Percentiles rank a stretch among this genome's conserved stretches.
Evolutionary conservation across 306 rosid genomes (phyloP).

Genomic region (Sindora glabra): DNA sequence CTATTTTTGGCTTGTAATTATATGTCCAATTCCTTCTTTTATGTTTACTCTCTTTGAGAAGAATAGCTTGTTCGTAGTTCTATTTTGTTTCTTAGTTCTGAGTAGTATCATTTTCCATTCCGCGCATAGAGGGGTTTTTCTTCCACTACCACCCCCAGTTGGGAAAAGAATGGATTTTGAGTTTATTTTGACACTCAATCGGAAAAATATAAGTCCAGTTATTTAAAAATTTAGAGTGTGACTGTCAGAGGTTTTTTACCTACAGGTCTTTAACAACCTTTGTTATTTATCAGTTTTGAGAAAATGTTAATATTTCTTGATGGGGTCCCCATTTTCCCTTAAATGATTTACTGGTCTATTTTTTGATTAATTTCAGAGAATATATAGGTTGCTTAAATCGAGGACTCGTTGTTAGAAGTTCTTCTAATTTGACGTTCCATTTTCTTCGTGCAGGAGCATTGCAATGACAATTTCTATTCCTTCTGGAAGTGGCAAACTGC

Average conservation of each 20-base stretch:
- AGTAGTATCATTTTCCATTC: not conserved
- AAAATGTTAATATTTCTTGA: not conserved
- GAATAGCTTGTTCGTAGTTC: not conserved
- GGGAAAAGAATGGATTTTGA: not conserved
- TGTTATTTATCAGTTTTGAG: not conserved
- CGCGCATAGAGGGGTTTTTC: not conserved
- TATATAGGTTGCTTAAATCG: not conserved
- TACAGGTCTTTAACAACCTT: not conserved
- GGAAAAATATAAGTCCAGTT: not conserved
- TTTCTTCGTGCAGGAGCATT: constrained; percentile 22
- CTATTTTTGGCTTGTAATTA: not conserved
- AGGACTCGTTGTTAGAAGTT: not conserved
- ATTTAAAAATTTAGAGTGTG: not conserved
- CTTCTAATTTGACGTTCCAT: constrained; percentile 11
- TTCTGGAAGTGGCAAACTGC: constrained; percentile 45
- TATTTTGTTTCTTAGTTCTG: constrained; percentile 3
- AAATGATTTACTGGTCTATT: not conserved
- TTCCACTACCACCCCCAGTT: not conserved
- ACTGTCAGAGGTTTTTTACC: not conserved
- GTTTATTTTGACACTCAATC: not conserved
- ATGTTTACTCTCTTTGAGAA: not conserved
- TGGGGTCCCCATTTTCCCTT: not conserved
- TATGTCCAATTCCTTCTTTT: not conserved
- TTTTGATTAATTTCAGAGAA: not conserved
- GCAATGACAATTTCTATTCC: constrained; percentile 64